These are phyloP conservation scores for Detonula confervacea DNA, from an alignment of 352 stramenopile genomes.

Conservation along the genomic window DNA sequence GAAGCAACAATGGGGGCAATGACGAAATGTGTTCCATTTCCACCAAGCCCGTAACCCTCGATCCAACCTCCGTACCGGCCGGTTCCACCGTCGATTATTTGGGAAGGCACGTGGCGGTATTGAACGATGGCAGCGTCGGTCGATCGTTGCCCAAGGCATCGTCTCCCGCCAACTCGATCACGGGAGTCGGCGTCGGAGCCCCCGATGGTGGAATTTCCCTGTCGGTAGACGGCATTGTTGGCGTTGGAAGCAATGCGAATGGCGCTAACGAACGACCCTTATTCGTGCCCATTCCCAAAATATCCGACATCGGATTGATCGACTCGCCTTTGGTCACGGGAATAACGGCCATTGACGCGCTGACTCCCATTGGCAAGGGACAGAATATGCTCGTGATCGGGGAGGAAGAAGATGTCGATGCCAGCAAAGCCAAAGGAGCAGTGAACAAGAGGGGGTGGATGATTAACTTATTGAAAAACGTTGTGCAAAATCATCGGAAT, in stretches of 20 bases:
- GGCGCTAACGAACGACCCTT: slow-evolving; percentile 57
- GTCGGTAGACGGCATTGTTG: background rate
- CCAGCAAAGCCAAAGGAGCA: background rate
- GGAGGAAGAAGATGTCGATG: slow-evolving; percentile 50
- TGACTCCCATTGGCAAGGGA: slow-evolving; percentile 80
- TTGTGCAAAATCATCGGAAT: slow-evolving; percentile 49
- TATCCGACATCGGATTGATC: slow-evolving; percentile 82
- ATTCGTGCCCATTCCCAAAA: slow-evolving; percentile 77
- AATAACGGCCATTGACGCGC: slow-evolving; percentile 78
- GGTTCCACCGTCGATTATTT: slow-evolving; percentile 65
- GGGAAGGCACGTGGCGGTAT: slow-evolving; percentile 34
- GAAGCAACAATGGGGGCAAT: too few relatives aligned
- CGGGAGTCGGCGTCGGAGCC: too few relatives aligned
- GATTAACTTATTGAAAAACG: slow-evolving; percentile 49
- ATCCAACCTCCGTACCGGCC: slow-evolving; percentile 21
- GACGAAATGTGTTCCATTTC: too few relatives aligned
- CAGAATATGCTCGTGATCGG: slow-evolving; percentile 85
- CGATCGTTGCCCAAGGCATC: slow-evolving; percentile 16
- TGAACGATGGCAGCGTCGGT: slow-evolving; percentile 26
- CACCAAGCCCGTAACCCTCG: too few relatives aligned
- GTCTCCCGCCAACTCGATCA: too few relatives aligned
- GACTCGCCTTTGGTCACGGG: slow-evolving; percentile 81
- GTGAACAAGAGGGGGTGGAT: slow-evolving; percentile 55
- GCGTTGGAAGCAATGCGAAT: background rate
- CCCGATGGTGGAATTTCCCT: background rate